Percentiles rank a stretch among this genome's conserved stretches.
Evolutionary conservation across 1,284 basidiomycete species (phyloP).

Genomic region (Volvariella volvacea): DNA sequence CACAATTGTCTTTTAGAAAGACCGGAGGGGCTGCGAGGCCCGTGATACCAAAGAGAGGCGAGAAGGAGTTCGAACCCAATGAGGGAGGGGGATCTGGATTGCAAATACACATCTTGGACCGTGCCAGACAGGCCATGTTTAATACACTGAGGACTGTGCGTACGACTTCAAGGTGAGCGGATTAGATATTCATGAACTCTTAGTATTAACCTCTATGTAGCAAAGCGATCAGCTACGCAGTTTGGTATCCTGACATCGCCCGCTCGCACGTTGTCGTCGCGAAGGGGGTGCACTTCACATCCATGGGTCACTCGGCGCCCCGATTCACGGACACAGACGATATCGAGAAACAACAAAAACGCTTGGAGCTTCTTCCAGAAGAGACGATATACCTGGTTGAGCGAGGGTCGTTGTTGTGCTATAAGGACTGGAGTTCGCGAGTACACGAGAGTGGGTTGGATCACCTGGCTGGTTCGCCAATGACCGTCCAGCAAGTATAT

Average conservation of each 20-base stretch:
- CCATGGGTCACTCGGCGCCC: slow-evolving; percentile 70
- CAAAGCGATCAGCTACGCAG: slow-evolving; percentile 67
- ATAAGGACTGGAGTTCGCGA: slow-evolving; percentile 34
- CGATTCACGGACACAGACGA: slow-evolving; percentile 21
- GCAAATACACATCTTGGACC: slow-evolving; percentile 70
- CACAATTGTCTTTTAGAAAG: slow-evolving; percentile 21
- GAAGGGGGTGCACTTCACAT: slow-evolving; percentile 73
- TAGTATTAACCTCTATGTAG: slow-evolving; percentile 27
- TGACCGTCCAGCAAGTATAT: slow-evolving; percentile 90
- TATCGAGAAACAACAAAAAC: slow-evolving; percentile 35
- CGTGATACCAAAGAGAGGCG: slow-evolving; percentile 84
- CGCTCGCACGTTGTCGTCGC: slow-evolving; percentile 63
- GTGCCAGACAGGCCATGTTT: slow-evolving; percentile 77
- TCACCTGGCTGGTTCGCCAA: slow-evolving; percentile 56
- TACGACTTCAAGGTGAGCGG: slow-evolving; percentile 62
- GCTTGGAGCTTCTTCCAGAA: slow-evolving; percentile 87
- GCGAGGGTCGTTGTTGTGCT: slow-evolving; percentile 81
- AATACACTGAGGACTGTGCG: slow-evolving; percentile 70
- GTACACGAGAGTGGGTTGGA: slow-evolving; percentile 23
- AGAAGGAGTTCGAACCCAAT: slow-evolving; percentile 93
- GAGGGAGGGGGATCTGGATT: slow-evolving; percentile 69
- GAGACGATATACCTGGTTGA: slow-evolving; percentile 92
- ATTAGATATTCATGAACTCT: slow-evolving; percentile 1
- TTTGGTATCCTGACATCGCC: slow-evolving; percentile 63
- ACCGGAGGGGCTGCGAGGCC: slow-evolving; percentile 24